Base-by-base conservation (phyloP, 2,329 filamentous ascomycete species). In the Alternaria ethzedia region DNA sequence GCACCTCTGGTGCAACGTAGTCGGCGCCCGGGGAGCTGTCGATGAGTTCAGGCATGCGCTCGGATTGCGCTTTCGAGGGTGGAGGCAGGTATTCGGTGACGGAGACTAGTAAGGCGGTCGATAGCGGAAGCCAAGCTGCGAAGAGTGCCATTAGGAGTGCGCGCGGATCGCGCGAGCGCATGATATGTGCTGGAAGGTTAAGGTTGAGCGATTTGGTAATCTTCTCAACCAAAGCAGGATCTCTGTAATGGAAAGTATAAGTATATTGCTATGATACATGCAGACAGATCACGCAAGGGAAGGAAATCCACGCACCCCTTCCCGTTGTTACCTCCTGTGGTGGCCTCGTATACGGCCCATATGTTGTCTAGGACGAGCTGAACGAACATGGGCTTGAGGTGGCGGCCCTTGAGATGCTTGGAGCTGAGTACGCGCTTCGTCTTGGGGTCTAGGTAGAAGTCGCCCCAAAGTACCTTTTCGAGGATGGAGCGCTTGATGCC, bases 391-490 rank as follows among this genome's bases (percentile, higher is more conserved):
- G 96, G 96, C 81, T 98, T 99, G 65, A 99, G 83, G 63, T 91
- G 88, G 50, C 96, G 87, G 4, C 96, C 96, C 78, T 97, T 98
- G 54, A 99, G 84, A 83, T 99, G 96, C 80, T 97, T 98, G 26
- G 90, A 88, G 1, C 91, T 92, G 6, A 99, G 84, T 0, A 99
- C 90, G 75, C 97, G 93, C 80, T 97, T 99, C 1, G 94, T 97
- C 81, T 98, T 99, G 7, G 96, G 94, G 75, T 99, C 96, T 47
- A 99, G 84, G 79, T 97, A 99, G 79, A 92, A 99, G 78, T 94
- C 95, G 49, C 96, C 96, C 96, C 96, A 99, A 0, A 99, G 86
- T 0, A 97, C 93, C 77, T 96, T 97, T 80, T 99, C 94, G 76
- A 99, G 87, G 0, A 92, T 82, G 25, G 89, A 89, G 50, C 94